A percentile compares a stretch with the other conserved stretches of the same genome.
Conservation (phyloP, 2,329 filamentous ascomycete genomes). For the Dactylonectria macrodidyma region DNA sequence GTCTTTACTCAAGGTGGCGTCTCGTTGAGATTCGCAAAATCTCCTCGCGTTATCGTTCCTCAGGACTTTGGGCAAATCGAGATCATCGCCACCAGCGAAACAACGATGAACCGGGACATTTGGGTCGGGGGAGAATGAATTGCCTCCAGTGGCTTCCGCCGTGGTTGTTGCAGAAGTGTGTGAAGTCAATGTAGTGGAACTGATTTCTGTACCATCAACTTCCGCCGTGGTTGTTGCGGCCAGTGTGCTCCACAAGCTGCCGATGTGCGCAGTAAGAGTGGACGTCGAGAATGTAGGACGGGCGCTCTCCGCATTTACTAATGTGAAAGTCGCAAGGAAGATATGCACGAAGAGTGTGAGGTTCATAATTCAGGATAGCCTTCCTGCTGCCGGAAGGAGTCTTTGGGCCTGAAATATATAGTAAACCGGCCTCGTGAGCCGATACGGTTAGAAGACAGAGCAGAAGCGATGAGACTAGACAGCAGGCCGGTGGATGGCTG, state of each 20-base stretch:
- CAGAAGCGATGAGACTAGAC: background rate
- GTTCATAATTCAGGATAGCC: background rate
- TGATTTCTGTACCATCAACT: background rate
- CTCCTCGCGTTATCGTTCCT: background rate
- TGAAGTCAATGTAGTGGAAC: background rate
- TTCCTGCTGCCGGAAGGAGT: background rate
- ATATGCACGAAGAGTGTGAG: background rate
- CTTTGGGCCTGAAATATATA: background rate
- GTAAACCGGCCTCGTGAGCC: background rate
- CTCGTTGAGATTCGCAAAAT: background rate
- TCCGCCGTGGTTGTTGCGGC: background rate
- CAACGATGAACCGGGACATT: background rate
- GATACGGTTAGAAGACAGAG: background rate
- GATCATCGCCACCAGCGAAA: background rate
- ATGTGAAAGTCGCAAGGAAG: background rate
- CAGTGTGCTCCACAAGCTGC: background rate
- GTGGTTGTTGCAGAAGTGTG: background rate
- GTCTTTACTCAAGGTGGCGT: background rate
- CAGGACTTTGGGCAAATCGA: background rate
- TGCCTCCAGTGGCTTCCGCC: no score
- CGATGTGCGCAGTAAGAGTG: background rate
- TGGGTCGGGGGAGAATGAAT: background rate
- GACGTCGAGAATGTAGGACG: background rate
- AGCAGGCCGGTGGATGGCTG: background rate
- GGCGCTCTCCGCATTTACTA: background rate